Base-by-base conservation (phyloP, 306 rosid genomes). In the Glycine soja region DNA sequence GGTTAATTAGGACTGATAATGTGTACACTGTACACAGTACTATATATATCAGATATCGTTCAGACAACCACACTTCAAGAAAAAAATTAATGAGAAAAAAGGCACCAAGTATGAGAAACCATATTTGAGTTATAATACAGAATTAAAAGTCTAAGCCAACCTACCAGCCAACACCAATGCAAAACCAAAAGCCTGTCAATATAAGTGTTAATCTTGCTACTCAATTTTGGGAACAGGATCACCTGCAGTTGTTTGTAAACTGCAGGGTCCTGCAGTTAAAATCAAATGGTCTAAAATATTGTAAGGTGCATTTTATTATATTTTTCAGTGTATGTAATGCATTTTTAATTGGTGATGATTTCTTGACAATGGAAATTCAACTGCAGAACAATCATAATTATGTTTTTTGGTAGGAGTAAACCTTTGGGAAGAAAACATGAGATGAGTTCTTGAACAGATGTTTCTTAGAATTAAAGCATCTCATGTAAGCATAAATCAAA, bases 31-130 rank as follows among this genome's bases (percentile, higher is more conserved):
- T 24, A 24, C 18, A 69, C 63, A 38, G 77, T 68, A 72, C 15
- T 38, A 11, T 12, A 14, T 2, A 19, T 43, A 52, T 7, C 19
- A 19, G 2, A 65, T 50, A 54, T 57, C 6, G 15, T 32, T 74
- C 77, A 74, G 61, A 15, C 80, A 78, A 79, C 8, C 67, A 38
- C 72, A 30, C 58, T 69, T 69, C 15, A 70, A 16, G 48, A 15
- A 52, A 36, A 15, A 61, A 24, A 51, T 4, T 12, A 68, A 48
- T 4, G 1, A 40, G 7, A 38, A 46, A 68, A 68, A 0, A 69
- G 53, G 54, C 8, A 47, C 32, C 65, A n/a, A 54, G 45, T 19
- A 45, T 19, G 68, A 73, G 61, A 45, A 48, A 57, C 47, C 74
- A 48, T 65, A 9, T 70, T 32, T 82, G 58, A 76, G 30, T 53